Base-by-base conservation (phyloP, 768 basidiomycete genomes). In the Trametes cingulata region DNA sequence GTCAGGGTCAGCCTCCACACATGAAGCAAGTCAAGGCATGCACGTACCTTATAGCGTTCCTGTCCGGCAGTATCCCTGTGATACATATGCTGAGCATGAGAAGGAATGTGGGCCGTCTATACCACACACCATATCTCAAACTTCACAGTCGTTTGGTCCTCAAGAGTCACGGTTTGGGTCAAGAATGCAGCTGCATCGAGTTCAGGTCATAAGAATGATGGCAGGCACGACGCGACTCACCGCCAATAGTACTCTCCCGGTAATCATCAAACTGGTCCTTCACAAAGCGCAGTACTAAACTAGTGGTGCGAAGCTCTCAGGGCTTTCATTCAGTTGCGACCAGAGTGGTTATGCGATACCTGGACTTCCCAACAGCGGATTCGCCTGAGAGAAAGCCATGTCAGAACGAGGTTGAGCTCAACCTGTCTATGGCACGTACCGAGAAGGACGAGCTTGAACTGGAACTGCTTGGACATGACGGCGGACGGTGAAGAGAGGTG, bases 211-310 rank as follows among this genome's bases (percentile, higher is more conserved):
- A 36, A 51, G 67, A 52, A 66, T 66, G 61, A 39, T 40, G 40
- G 9, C 19, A 58, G 20, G 47, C 15, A 22, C 20, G 29, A 25
- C 47, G 55, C 22, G n/a, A 64, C 68, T 58, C 64, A 88, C 93
- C 91, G 71, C 93, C 93, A 66, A 95, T 95, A 22, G 93, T 96
- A 67, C 92, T 94, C 77, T 96, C 93, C 74, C 93, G 82, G 73
- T 95, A 95, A 75, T 95, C 93, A 70, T 95, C 93, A 67, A 95
- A 96, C 73, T 95, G 93, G 73, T 93, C 91, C 77, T 95, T 93
- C 66, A 98, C 97, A 70, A 99, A 99, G 58, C 95, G 85, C 63
- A 98, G 78, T 52, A 99, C 97, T 64, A 98, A 76, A 77, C 93
- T 95, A 70, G 56, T 42, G 61, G 41, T 10, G 36, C 15, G 50